These are phyloP conservation scores for Saturnispora sekii DNA, from an alignment of 805 yeast genomes.

Conservation along the genomic window DNA sequence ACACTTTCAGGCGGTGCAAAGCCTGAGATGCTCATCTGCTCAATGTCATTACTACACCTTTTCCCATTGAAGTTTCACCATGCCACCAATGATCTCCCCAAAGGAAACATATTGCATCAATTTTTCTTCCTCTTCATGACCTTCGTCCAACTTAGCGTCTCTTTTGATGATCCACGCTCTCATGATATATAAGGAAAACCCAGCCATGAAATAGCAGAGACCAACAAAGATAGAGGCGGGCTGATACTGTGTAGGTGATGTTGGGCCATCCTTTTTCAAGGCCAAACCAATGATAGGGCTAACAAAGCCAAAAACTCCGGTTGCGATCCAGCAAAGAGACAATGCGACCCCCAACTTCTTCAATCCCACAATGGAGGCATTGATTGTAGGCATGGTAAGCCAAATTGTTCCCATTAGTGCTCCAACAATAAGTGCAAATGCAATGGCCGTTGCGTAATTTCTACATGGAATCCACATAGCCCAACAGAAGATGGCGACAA, in stretches of 20 bases:
- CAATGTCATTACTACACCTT: constrained; percentile 10
- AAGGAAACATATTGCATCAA: constrained; percentile 13
- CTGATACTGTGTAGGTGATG: constrained; percentile 37
- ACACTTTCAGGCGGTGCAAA: not conserved
- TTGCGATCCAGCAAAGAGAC: constrained; percentile 37
- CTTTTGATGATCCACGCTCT: constrained; percentile 51
- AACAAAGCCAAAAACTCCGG: constrained; percentile 42
- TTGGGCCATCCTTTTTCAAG: constrained; percentile 30
- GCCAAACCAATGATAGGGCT: constrained; percentile 55
- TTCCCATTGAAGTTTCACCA: constrained; percentile 8
- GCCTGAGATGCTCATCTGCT: too few relatives aligned
- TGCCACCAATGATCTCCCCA: not conserved
- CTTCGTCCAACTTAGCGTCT: constrained; percentile 23
- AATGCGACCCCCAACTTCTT: constrained; percentile 42
- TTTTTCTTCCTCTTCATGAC: constrained; percentile 17
- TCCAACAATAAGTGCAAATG: constrained; percentile 45
- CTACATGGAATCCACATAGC: constrained; percentile 53
- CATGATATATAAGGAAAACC: constrained; percentile 32
- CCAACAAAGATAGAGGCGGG: constrained; percentile 55
- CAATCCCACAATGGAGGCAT: constrained; percentile 45
- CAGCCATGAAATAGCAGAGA: constrained; percentile 38
- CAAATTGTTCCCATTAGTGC: constrained; percentile 52
- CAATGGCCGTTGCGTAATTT: constrained; percentile 45
- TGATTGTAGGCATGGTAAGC: constrained; percentile 43
- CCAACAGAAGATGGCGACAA: constrained; percentile 33